Evolutionary conservation across 2,329 filamentous ascomycete species (phyloP).

Genomic region (Macrophomina pseudophaseolina): DNA sequence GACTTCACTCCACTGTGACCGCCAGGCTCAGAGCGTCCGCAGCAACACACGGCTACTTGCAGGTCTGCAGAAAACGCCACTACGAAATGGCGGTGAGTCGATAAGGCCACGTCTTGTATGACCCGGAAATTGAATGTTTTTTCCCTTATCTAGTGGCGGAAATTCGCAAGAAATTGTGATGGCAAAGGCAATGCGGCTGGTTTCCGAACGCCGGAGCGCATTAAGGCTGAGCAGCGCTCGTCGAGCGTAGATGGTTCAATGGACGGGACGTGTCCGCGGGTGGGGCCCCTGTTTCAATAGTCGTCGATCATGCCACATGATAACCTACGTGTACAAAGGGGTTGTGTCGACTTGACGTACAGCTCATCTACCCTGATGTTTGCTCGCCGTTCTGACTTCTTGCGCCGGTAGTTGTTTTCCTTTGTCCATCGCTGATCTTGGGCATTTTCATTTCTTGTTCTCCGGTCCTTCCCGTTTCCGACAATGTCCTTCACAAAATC

Average conservation of each 20-base stretch:
- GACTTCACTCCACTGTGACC: slow-evolving; percentile 6
- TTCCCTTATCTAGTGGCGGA: not conserved
- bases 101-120: not conserved
- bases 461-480: not conserved
- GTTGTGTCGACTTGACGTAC: slow-evolving; percentile 11
- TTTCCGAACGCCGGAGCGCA: not conserved
- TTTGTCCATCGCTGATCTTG: not conserved
- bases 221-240: not conserved
- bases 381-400: not conserved
- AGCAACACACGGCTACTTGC: slow-evolving; percentile 6
- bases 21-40: not conserved
- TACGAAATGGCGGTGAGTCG: slow-evolving; percentile 15
- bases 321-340: slow-evolving; percentile 23
- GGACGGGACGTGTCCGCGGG: not conserved
- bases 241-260: not conserved
- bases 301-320: slow-evolving; percentile 23
- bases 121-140: not conserved
- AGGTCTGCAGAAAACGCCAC: not conserved
- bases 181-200: not conserved
- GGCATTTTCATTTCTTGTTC: not conserved
- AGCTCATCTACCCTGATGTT: slow-evolving; percentile 6
- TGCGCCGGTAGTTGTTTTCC: slow-evolving; percentile 4
- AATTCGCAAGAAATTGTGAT: not conserved
- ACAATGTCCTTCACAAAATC: slow-evolving; percentile 18
- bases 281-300: slow-evolving; percentile 19